Evolutionary conservation across 192 early-diverging fungal genomes (phyloP).

Genomic region (Backusella morwellensis): DNA sequence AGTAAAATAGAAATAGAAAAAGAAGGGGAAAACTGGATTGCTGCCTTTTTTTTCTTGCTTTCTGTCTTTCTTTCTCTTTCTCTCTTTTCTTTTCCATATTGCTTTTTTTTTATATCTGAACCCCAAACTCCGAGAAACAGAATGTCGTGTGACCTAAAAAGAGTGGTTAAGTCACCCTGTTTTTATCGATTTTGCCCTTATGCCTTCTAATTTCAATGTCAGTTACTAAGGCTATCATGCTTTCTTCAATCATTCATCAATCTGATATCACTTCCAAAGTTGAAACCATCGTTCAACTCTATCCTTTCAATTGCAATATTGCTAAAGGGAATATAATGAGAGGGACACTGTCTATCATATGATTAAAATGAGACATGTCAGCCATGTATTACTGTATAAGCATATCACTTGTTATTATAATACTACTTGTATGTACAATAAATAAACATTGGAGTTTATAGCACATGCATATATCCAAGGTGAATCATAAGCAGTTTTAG

Average conservation of each 20-base stretch:
- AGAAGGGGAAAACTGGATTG: neutral
- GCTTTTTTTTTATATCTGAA: neutral
- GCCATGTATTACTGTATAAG: too few relatives aligned
- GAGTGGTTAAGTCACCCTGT: neutral
- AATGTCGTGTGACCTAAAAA: neutral
- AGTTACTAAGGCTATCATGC: neutral
- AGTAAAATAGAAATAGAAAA: neutral
- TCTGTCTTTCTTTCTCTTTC: neutral
- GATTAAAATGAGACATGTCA: slow-evolving; percentile 2
- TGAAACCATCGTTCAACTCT: neutral
- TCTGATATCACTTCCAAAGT: neutral
- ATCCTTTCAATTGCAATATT: neutral
- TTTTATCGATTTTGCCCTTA: neutral
- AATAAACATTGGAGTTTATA: too few relatives aligned
- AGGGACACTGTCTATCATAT: neutral
- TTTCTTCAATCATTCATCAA: neutral
- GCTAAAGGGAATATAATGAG: neutral
- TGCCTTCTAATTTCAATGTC: too few relatives aligned
- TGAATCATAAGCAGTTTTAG: too few relatives aligned
- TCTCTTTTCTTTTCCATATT: neutral
- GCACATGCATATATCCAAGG: too few relatives aligned
- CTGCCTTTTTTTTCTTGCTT: neutral
- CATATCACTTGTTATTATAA: too few relatives aligned
- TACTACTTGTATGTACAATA: too few relatives aligned
- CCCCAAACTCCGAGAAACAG: neutral